Evolutionary conservation across 352 stramenopile genomes (phyloP).

Genomic region (Globisporangium takayamanum): DNA sequence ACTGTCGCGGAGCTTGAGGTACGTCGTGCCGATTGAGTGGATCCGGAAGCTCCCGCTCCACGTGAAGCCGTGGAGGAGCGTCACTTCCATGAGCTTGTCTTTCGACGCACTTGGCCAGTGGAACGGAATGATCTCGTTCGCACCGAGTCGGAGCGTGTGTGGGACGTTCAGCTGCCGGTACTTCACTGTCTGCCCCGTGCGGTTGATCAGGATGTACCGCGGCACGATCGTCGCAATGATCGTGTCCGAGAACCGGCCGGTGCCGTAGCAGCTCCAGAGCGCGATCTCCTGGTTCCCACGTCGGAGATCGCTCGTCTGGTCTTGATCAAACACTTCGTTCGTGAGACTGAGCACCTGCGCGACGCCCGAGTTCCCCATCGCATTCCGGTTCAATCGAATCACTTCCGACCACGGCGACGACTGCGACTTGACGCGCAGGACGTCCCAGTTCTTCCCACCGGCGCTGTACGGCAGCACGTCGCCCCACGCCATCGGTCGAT

Average conservation of each 20-base stretch:
- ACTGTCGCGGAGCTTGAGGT: constrained; percentile 78
- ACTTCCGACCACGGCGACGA: constrained; percentile 79
- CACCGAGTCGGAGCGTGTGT: constrained; percentile 60
- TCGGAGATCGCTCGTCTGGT: constrained; percentile 52
- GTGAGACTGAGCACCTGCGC: constrained; percentile 81
- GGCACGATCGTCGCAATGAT: constrained; percentile 84
- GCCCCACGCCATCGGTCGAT: constrained; percentile 68
- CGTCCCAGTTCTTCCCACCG: constrained; percentile 77
- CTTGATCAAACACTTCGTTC: constrained; percentile 55
- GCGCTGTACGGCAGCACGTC: constrained; percentile 72
- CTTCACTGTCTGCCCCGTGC: constrained; percentile 77
- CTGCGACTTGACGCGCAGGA: constrained; percentile 70
- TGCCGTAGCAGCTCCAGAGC: constrained; percentile 82
- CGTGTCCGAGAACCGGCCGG: constrained; percentile 75
- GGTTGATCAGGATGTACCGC: constrained; percentile 86
- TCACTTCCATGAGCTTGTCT: constrained; percentile 83
- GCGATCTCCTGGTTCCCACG: constrained; percentile 75
- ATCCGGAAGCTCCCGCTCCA: constrained; percentile 87
- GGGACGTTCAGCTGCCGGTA: constrained; percentile 75
- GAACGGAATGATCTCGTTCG: constrained; percentile 77
- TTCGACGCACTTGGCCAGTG: constrained; percentile 75
- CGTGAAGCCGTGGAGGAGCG: constrained; percentile 69
- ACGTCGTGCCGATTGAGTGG: constrained; percentile 79
- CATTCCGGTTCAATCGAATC: constrained; percentile 81
- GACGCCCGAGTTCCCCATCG: constrained; percentile 85